Base-by-base conservation (phyloP, 805 yeast genomes). In the Tetrapisispora nanseiensis region DNA sequence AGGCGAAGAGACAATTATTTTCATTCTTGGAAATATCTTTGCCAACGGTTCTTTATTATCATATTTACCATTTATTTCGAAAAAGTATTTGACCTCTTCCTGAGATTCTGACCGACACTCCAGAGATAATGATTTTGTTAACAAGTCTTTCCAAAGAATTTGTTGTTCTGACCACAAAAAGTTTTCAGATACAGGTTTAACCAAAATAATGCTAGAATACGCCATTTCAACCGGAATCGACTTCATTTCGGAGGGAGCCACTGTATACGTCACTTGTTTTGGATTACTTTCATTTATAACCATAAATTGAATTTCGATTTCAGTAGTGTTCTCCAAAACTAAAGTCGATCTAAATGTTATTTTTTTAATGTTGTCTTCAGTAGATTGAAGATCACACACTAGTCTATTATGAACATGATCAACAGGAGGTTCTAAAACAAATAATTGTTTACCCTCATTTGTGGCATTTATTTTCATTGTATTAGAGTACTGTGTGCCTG, bases 1-100 rank as follows among this genome's bases (percentile, higher is more conserved):
- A 0, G 98, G 97, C 0, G 97, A 86, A 0, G 92, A 78, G 6
- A 92, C 64, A 4, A 78, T 72, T 20, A 92, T 64, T 8, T 69
- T 72, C 84, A 90, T 73, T 52, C 85, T 92, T 0, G 98, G 98
- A 54, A 86, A 94, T 1, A 84, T 72, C 44, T 71, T 69, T 0
- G 84, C 73, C 21, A 87, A 64, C 0, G 86, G 87, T 48, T 85
- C 94, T n/a, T 72, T 69, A 15, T 65, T 58, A 48, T 82, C 77
- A 59, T 63, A 82, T 35, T 66, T 61, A 1, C 90, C 86, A 50
- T 76, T 82, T 0, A 82, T 82, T 50, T 83, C 90, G 63, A 84
- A 81, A 52, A 73, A 81, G 57, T 76, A 83, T 1, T 71, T 49
- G 6, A 37, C 59, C 0, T 76, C 67, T 46, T 55, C 65, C 20